These are phyloP conservation scores for Prorocentrum cordatum DNA, from an alignment of 169 alveolate species.

Conservation along the genomic window DNA sequence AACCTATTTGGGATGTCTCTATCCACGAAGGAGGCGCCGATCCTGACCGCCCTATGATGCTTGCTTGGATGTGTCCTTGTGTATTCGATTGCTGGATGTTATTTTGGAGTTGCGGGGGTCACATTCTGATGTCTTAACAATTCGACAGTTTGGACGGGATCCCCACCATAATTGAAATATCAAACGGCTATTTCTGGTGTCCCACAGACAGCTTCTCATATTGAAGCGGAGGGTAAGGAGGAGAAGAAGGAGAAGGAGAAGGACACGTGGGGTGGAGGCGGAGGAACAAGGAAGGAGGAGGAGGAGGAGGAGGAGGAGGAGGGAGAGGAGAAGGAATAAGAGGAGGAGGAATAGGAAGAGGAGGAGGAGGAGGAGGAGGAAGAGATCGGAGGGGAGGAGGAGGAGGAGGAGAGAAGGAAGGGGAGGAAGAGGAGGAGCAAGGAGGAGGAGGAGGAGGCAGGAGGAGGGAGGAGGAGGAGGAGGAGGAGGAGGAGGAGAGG, in stretches of 20 bases:
- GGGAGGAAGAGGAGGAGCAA: not conserved
- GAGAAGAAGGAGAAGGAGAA: not conserved
- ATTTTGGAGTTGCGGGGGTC: no score
- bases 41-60: no score
- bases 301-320: not conserved
- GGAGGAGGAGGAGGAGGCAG: not conserved
- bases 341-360: not conserved
- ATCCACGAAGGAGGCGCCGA: no score
- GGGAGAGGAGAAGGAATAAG: not conserved
- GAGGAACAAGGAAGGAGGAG: not conserved
- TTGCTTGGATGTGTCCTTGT: no score
- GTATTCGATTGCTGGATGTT: no score
- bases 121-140: no score
- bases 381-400: not conserved
- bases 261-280: not conserved
- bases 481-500: not conserved
- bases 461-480: not conserved
- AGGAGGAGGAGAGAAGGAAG: not conserved
- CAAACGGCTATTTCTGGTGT: no score
- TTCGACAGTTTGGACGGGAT: no score
- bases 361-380: not conserved
- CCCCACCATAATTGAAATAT: no score
- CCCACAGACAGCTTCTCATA: no score
- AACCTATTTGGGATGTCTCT: no score
- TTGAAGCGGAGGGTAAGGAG: no score